Percentiles rank a stretch among this genome's conserved stretches.
Conservation (phyloP, 2,329 filamentous ascomycete genomes). For the Fonsecaea multimorphosa region DNA sequence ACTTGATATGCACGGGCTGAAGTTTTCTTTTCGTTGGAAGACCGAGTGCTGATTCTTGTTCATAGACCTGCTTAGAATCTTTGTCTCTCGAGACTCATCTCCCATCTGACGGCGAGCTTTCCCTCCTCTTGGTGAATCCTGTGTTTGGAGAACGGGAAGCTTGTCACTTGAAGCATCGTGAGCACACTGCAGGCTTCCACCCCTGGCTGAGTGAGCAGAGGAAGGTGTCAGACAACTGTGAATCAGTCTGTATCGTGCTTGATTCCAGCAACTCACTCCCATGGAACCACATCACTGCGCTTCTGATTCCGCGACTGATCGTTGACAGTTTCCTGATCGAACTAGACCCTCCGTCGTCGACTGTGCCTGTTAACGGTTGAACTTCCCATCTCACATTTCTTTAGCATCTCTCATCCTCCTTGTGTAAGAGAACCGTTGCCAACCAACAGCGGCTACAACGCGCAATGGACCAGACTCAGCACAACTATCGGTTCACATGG, state of each 20-base stretch:
- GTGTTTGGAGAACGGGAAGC: neutral
- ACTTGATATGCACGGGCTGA: neutral
- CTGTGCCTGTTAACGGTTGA: neutral
- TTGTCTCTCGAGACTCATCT: neutral
- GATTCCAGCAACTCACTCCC: neutral
- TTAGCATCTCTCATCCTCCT: neutral
- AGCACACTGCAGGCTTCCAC: neutral
- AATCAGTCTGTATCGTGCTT: neutral
- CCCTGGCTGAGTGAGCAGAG: neutral
- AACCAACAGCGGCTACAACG: neutral
- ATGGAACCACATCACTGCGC: neutral
- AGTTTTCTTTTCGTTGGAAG: neutral
- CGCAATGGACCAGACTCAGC: too few species aligned
- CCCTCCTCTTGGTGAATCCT: neutral
- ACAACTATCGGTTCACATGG: too few species aligned
- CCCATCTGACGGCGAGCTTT: neutral
- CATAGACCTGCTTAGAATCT: neutral
- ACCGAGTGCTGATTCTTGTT: neutral
- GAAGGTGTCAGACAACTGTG: neutral
- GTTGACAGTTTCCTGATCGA: neutral
- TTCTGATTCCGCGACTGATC: neutral
- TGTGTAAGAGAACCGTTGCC: neutral
- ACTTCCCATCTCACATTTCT: neutral
- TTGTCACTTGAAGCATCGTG: neutral
- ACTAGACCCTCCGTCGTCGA: neutral